Evolutionary conservation across 352 stramenopile species (phyloP), one percentile per base, ranked within the genome.

Genomic region (Peronosclerospora sorghi): DNA sequence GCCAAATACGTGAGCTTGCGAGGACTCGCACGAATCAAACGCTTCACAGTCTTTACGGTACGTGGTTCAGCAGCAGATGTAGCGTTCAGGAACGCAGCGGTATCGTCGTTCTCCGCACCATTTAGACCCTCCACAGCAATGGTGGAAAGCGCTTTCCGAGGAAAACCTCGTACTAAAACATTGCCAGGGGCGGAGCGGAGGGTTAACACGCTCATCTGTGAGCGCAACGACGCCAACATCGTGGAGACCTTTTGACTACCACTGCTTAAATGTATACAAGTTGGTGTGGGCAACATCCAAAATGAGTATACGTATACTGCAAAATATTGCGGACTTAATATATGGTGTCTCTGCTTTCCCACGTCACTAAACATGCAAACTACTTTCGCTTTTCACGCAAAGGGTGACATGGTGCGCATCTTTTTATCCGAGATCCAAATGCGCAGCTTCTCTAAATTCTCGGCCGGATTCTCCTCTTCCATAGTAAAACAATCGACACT

Each of bases 381-480:
- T 8, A 13, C 4, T 1, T 27, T 10, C 5, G n/a, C n/a, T n/a
- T 32, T 42, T 65, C 40, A 80, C 17, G 59, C 57, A 56, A 90
- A 90, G 1, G 78, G 78, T n/a, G 73, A 84, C 20, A 68, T 69
- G 15, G 73, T 90, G 35, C 75, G 73, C 9, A 57, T 72, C 57
- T 90, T 90, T 56, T 85, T 85, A 58, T 90, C 78, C 15, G 78
- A 90, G 41, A 90, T 86, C 78, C 78, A 90, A 41, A 90, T 90
- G 39, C 78, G 78, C 23, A 90, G 59, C 62, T 82, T 87, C 57
- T 90, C 78, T 37, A 83, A 57, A 20, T 79, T 68, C 12, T 73
- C 60, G 17, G 8, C n/a, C 2, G 8, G 44, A 48, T 1, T 73
- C 61, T 60, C 57, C 10, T 59, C 53, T 12, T 35, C 42, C 23